Evolutionary conservation across 2,329 filamentous ascomycete genomes (phyloP).

Genomic region (Hymenoscyphus repandus): DNA sequence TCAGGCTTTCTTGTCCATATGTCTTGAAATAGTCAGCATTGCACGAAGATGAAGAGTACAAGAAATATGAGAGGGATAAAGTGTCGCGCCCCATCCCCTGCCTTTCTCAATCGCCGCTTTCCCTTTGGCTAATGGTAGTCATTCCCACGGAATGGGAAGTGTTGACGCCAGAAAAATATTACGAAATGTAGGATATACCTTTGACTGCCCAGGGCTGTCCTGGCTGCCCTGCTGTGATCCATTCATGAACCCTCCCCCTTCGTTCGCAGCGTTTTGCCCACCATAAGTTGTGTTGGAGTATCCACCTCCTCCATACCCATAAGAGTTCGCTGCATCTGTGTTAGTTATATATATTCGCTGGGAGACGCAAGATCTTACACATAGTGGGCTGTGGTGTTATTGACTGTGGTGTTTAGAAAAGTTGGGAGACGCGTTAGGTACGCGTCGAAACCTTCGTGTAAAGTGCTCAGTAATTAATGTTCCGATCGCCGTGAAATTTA

Average conservation of each 20-base stretch:
- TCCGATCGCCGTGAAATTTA: background rate
- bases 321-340: conserved; percentile 24
- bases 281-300: conserved; percentile 35
- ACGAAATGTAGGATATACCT: conserved; percentile 34
- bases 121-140: no score
- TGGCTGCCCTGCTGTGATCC: conserved; percentile 58
- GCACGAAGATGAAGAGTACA: background rate
- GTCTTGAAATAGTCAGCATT: conserved; percentile 2
- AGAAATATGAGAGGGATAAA: no score
- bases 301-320: conserved; percentile 25
- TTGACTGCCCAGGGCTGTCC: conserved; percentile 39
- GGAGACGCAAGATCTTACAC: conserved; percentile 9
- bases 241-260: conserved; percentile 54
- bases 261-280: conserved; percentile 52
- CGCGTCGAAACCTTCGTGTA: background rate
- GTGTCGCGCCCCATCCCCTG: no score
- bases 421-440: background rate
- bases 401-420: conserved; percentile 5
- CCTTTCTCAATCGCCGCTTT: no score
- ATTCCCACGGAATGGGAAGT: no score
- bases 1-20: conserved; percentile 78
- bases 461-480: background rate
- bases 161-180: no score
- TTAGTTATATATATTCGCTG: conserved; percentile 5
- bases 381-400: conserved; percentile 11